Evolutionary conservation across 2,329 filamentous ascomycete genomes (phyloP), one percentile per base, ranked within the genome.

Genomic region (Fusarium drepaniforme): DNA sequence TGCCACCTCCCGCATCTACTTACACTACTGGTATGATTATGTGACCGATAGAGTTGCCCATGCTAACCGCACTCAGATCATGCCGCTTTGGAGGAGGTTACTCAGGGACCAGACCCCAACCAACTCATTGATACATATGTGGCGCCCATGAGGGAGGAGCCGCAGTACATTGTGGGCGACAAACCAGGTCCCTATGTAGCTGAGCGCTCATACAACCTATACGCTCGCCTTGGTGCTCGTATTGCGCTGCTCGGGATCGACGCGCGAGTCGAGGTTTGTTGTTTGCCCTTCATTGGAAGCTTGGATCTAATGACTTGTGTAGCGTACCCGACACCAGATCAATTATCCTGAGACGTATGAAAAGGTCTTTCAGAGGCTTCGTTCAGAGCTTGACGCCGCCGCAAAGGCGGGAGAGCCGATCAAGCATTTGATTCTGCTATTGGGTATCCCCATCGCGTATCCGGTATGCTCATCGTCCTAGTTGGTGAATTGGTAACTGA

Each of bases 271-370:
- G 97, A 99, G 84, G 91, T 81, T 85, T 89, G 78, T 76, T 7
- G 18, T 4, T n/a, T 25, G 30, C 33, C 15, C 12, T 59, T 21
- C 2, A 4, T 8, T 25, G 6, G 35, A 4, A 57, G 16, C 15
- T 23, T 3, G 33, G 16, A 51, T 90, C 89, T n/a, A 89, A 92
- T 49, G 51, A 56, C n/a, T 51, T 33, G n/a, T 25, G 13, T 28
- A 88, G 89, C 93, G 96, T 28, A 98, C 96, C 11, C 91, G 96
- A 42, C 95, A 97, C 80, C 95, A 98, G 84, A 92, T 98, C 84
- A 98, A 98, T 85, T 98, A 98, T 79, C 93, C 95, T 58, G 93
- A 96, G 79, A 98, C 95, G 0, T 98, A 97, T 79, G 92, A 97
- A 65, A 84, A 93, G 53, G 91, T 98, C 25, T 98, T 98, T 81